phyloP scores from a whole-genome alignment of 2,329 filamentous ascomycete species.

The Aspergillus sp. region DNA sequence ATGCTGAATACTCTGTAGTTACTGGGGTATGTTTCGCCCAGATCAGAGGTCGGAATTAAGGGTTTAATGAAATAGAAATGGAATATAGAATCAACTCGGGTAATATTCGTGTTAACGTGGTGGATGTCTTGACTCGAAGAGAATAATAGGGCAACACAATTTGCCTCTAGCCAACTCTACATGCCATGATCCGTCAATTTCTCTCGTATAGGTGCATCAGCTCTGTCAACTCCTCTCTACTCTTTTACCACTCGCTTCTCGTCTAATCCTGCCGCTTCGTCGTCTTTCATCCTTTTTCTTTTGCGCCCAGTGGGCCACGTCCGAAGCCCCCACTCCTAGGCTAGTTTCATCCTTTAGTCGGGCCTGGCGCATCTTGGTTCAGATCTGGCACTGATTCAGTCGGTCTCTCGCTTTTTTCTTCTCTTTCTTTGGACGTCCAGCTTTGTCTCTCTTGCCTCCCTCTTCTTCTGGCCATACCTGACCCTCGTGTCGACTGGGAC shows the following conservation, averaged over 20 bases:
- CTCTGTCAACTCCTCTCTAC: too few species aligned
- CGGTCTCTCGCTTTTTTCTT: conserved; percentile 2
- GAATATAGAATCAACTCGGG: too few species aligned
- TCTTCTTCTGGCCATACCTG: background rate
- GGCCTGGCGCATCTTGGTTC: conserved; percentile 14
- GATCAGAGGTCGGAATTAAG: too few species aligned
- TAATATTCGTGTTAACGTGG: too few species aligned
- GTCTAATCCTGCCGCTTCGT: background rate
- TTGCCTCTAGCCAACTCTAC: too few species aligned
- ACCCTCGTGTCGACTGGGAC: background rate
- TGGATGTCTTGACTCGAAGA: too few species aligned
- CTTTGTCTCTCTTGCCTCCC: background rate
- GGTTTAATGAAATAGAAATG: too few species aligned
- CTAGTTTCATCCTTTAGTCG: conserved; percentile 11
- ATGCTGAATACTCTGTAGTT: too few species aligned
- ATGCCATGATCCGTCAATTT: too few species aligned
- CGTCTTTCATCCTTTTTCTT: conserved; percentile 3
- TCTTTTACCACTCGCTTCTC: background rate
- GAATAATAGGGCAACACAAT: too few species aligned
- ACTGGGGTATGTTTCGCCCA: too few species aligned
- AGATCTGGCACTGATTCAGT: conserved; percentile 8
- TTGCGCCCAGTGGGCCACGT: conserved; percentile 11
- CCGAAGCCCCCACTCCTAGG: conserved; percentile 8
- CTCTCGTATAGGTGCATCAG: too few species aligned
- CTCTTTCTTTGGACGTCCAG: background rate